Evolutionary conservation across 768 basidiomycete species (phyloP), one percentile per base, ranked within the genome.

Genomic region (Phallus indusiatus): DNA sequence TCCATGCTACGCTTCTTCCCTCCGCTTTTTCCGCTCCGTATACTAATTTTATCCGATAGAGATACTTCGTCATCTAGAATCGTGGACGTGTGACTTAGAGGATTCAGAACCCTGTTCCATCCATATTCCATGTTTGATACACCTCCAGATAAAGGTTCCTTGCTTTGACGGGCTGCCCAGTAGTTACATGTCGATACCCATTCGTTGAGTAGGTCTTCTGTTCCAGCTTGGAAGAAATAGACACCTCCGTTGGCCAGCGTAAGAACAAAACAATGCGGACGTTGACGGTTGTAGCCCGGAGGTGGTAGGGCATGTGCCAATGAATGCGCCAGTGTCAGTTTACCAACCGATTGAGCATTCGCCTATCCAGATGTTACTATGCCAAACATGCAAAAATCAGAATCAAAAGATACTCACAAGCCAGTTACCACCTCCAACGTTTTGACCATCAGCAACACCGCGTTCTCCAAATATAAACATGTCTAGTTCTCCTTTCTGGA

Each of bases 91-190:
- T 59, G 57, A 18, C 75, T 69, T 46, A 76, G 64, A 2, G 77
- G 67, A 60, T 86, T 86, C 22, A 76, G 65, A 8, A 92, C 79
- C 18, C 90, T 81, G 69, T 84, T 94, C 96, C 96, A 99, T 9
- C 96, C 96, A 68, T 98, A 96, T 71, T 99, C 96, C 90, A 98
- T 95, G 73, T 98, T 99, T 53, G 92, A 94, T 8, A 99, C 94
- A 21, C 96, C 96, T 5, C 96, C 96, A 1, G 89, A 81, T 2
- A 99, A 79, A 1, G 96, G 96, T 68, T 97, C 94, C 66, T 95
- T 94, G 71, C 90, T 93, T 58, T 85, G 90, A 49, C 96, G 79
- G 1, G 95, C 96, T 0, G 96, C 91, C 96, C 96, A 98, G 70
- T 99, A 99, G 75, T 98, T 99, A 81, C 95, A 97, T 0, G 96